Evolutionary conservation across 768 basidiomycete genomes (phyloP).

Genomic region (Pleurotus platypus): DNA sequence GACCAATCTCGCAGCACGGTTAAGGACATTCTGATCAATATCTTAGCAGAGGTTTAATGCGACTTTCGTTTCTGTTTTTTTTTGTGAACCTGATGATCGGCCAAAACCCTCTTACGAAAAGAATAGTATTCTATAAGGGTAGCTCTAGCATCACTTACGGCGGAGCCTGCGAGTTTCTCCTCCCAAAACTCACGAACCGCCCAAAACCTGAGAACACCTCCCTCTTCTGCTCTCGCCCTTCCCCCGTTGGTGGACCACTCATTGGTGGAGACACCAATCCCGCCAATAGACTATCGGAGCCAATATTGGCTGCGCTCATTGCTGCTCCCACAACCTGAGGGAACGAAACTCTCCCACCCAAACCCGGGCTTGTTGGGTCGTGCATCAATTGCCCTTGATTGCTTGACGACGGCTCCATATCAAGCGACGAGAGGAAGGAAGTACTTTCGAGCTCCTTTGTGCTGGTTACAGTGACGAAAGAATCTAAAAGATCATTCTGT

Average conservation of each 20-base stretch:
- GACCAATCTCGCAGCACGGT: constrained; percentile 37
- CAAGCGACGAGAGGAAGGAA: constrained; percentile 89
- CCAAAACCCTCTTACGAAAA: background rate
- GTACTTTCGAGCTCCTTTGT: constrained; percentile 87
- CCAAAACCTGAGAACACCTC: constrained; percentile 89
- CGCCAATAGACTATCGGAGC: constrained; percentile 56
- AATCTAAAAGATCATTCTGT: constrained; percentile 88
- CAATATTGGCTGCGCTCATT: constrained; percentile 23
- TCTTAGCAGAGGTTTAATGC: constrained; percentile 46
- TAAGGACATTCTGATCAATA: constrained; percentile 62
- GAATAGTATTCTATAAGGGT: background rate
- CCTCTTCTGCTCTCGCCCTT: constrained; percentile 48
- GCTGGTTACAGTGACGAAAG: constrained; percentile 90
- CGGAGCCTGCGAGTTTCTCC: constrained; percentile 49
- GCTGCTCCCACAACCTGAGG: constrained; percentile 26
- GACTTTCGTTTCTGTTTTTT: background rate
- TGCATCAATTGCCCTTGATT: constrained; percentile 34
- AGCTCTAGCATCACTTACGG: background rate
- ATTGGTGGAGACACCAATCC: constrained; percentile 59
- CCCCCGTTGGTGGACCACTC: constrained; percentile 60
- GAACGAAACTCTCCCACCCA: constrained; percentile 55
- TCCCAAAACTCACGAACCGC: constrained; percentile 85
- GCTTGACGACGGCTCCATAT: constrained; percentile 84
- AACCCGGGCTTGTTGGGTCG: constrained; percentile 60
- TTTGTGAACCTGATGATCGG: background rate